phyloP scores from a whole-genome alignment of 2,329 filamentous ascomycete species.

The Xylaria polymorpha region DNA sequence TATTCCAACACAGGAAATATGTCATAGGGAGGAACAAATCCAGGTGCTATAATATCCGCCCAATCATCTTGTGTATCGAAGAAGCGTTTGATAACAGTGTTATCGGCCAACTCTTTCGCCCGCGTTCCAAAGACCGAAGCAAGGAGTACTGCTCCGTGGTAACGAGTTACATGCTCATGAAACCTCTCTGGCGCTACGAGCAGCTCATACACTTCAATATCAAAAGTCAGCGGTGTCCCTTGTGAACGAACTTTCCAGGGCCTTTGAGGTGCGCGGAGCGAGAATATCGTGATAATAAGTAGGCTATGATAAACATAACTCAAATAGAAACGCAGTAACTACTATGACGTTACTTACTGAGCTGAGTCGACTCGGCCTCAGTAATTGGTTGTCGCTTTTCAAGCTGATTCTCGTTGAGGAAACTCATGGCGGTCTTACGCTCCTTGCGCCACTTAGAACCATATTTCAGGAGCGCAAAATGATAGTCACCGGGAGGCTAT shows the following conservation, averaged over 20 bases:
- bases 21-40: conserved; percentile 38
- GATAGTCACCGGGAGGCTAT: conserved; percentile 37
- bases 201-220: conserved; percentile 38
- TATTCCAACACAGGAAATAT: conserved; percentile 41
- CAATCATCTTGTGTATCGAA: conserved; percentile 39
- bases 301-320: not conserved
- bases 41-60: conserved; percentile 29
- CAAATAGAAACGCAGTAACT: not conserved
- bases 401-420: conserved; percentile 36
- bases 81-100: conserved; percentile 32
- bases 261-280: not conserved
- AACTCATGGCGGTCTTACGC: conserved; percentile 40
- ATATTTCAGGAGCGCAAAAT: conserved; percentile 39
- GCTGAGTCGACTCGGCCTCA: conserved; percentile 41
- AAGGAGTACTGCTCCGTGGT: conserved; percentile 39
- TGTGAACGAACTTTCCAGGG: too few species aligned
- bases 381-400: conserved; percentile 36
- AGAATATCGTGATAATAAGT: not conserved
- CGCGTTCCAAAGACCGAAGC: conserved; percentile 40
- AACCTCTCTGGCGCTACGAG: conserved; percentile 31
- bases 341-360: conserved; percentile 27
- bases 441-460: conserved; percentile 40
- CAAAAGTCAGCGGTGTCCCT: not conserved
- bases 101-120: conserved; percentile 24
- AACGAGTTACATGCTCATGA: conserved; percentile 35